These are phyloP conservation scores for Neocallimastix lanati DNA, from an alignment of 192 early-diverging fungal species.

Conservation along the genomic window DNA sequence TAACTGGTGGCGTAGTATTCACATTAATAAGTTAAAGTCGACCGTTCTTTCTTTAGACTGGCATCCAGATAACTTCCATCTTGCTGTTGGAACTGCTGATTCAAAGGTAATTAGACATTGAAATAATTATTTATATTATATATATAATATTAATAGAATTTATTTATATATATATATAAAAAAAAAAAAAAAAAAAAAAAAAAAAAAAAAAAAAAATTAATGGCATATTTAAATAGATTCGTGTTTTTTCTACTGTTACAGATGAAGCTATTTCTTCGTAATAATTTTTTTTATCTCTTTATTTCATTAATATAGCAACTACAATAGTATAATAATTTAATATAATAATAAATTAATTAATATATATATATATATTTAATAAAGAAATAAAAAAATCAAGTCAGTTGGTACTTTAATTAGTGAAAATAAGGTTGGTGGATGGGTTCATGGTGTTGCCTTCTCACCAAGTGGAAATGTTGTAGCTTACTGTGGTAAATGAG, in stretches of 20 bases:
- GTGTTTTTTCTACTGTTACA: constrained; percentile 66
- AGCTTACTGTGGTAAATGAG: constrained; percentile 62
- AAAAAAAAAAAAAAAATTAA: too few species aligned
- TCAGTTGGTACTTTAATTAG: constrained; percentile 58
- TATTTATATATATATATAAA: too few species aligned
- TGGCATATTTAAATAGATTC: constrained; percentile 56
- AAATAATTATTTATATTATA: too few species aligned
- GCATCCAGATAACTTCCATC: constrained; percentile 90
- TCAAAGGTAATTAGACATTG: constrained; percentile 32
- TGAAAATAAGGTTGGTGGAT: constrained; percentile 63
- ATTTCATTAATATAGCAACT: too few species aligned
- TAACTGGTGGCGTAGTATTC: constrained; percentile 93
- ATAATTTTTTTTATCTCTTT: too few species aligned
- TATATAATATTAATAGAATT: too few species aligned
- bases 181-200: too few species aligned
- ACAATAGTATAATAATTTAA: too few species aligned
- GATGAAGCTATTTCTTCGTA: neutral
- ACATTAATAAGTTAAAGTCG: constrained; percentile 79
- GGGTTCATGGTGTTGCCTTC: constrained; percentile 85
- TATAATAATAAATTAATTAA: too few species aligned
- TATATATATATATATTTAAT: too few species aligned
- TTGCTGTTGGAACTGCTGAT: constrained; percentile 76
- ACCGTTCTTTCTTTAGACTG: constrained; percentile 80
- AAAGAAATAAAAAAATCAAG: neutral
- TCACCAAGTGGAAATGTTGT: constrained; percentile 72